phyloP scores from a whole-genome alignment of 192 early-diverging fungal genomes.

The Rhizophlyctis rosea region DNA sequence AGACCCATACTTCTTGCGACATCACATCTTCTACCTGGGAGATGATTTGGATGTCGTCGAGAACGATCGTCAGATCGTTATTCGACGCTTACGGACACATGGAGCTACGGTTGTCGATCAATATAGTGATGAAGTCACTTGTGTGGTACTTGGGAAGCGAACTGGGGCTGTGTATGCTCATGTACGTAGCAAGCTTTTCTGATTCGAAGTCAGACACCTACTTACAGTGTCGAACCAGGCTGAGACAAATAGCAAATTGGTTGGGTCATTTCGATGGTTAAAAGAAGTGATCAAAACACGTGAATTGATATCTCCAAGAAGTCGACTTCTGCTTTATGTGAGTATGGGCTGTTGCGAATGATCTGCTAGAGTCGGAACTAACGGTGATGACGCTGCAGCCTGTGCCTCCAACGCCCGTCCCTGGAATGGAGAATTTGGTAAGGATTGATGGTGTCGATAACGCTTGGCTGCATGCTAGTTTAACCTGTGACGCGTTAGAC shows the following conservation, averaged over 20 bases:
- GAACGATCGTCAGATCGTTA: not conserved
- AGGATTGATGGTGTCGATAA: not conserved
- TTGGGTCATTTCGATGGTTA: constrained; percentile 54
- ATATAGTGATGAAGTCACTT: constrained; percentile 8
- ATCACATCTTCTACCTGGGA: constrained; percentile 13
- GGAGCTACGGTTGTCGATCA: not conserved
- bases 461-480: not conserved
- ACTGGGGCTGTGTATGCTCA: constrained; percentile 12
- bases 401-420: constrained; percentile 43
- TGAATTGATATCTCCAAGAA: constrained; percentile 38
- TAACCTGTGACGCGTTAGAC: constrained; percentile 33
- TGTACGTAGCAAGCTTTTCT: constrained; percentile 2
- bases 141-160: constrained; percentile 14
- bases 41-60: not conserved
- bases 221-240: too few species aligned
- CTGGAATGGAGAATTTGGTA: constrained; percentile 47
- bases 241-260: constrained; percentile 19
- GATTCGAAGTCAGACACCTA: constrained; percentile 1
- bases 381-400: too few species aligned
- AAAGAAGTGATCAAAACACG: constrained; percentile 40
- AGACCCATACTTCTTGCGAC: constrained; percentile 33
- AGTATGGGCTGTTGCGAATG: too few species aligned
- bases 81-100: not conserved
- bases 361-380: too few species aligned
- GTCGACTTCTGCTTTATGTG: constrained; percentile 48